Evolutionary conservation across 805 yeast species (phyloP), one percentile per base, ranked within the genome.

Genomic region (Metschnikowia peoriensis): DNA sequence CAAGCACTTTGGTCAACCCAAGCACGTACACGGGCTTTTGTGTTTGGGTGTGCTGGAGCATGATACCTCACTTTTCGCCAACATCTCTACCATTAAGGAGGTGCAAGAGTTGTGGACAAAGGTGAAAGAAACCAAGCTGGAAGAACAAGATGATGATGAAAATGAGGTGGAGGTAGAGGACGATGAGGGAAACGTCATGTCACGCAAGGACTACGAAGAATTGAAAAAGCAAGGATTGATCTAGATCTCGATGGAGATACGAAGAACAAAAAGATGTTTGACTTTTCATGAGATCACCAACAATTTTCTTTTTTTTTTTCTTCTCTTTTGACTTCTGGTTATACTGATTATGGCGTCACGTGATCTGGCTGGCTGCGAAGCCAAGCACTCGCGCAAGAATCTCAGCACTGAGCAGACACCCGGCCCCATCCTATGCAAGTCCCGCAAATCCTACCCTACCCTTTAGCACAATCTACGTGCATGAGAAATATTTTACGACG

Each of bases 131-230:
- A 72, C 73, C 45, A 59, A 63, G 5, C 65, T 78, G 41, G 59
- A 66, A 9, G 68, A 67, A 47, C 73, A 75, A 34, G 72, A 71
- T 27, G 73, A 76, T 49, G 65, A 62, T 44, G 88, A 85, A 56
- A 74, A 77, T 49, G 81, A 83, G 1, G 78, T 86, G 11, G 96
- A 94, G 67, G 88, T 92, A 37, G 98, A 93, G 66, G 98, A 94
- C 64, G 86, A 82, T 1, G 91, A 89, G 15, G 99, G 98, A 10
- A 93, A 94, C 64, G 96, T 89, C 14, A 87, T 93, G 96, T 81
- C 87, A 35, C 86, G 84, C 60, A 82, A 83, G 59, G 92, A 89
- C 41, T 93, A 89, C 67, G 77, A 84, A 16, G 97, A 94, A 59
- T 75, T 93, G 65, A 88, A 89, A 69, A 86, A 82, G 59, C 98